These are phyloP conservation scores for Cystofilobasidium bisporidii DNA, from an alignment of 768 basidiomycete species.

Conservation along the genomic window DNA sequence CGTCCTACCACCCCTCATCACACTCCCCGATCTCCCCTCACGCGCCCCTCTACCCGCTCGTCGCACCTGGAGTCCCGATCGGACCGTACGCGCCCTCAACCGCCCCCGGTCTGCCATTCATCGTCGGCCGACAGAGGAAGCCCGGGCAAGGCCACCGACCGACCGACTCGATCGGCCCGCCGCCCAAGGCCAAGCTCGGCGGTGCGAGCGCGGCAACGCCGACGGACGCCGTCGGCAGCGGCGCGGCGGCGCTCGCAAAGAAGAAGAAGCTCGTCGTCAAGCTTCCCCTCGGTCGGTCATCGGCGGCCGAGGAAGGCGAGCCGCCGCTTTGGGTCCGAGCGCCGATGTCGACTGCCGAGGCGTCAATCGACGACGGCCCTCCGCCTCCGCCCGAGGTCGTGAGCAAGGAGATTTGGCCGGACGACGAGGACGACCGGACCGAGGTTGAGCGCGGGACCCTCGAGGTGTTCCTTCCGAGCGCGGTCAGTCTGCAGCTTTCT, in stretches of 20 bases:
- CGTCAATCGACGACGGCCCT: background rate
- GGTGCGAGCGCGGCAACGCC: constrained; percentile 12
- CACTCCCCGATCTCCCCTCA: background rate
- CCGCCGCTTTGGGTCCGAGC: background rate
- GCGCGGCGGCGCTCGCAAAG: background rate
- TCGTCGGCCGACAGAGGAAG: constrained; percentile 3
- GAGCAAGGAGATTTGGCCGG: background rate
- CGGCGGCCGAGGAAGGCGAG: background rate
- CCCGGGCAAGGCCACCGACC: background rate
- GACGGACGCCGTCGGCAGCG: background rate
- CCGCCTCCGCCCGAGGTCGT: background rate
- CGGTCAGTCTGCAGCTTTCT: background rate
- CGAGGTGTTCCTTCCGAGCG: background rate
- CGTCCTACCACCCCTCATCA: background rate
- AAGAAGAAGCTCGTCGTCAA: constrained; percentile 18
- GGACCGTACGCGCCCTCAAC: too few species aligned
- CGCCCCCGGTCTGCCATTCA: background rate
- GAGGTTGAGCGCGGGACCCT: background rate
- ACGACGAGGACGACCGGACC: background rate
- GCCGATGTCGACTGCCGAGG: background rate
- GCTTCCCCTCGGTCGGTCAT: background rate
- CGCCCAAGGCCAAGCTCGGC: constrained; percentile 15
- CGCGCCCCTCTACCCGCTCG: background rate
- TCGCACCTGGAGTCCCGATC: background rate
- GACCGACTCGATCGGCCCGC: constrained; percentile 10